Evolutionary conservation across 1,284 basidiomycete species (phyloP).

Genomic region (Xerocomus nothofagi): DNA sequence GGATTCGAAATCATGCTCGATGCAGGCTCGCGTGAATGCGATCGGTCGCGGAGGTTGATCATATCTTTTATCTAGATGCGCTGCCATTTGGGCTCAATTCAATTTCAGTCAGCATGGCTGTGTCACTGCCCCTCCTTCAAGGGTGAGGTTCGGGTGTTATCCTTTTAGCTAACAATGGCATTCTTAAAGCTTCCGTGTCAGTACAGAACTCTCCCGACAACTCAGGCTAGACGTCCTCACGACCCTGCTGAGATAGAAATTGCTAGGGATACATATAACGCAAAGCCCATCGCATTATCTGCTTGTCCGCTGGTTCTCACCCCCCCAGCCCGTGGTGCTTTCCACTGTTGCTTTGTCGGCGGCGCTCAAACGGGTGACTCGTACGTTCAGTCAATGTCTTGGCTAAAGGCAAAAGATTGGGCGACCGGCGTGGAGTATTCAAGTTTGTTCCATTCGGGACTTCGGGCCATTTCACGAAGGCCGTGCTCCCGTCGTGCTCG

Average conservation of each 20-base stretch:
- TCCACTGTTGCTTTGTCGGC: neutral
- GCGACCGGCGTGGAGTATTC: constrained; percentile 32
- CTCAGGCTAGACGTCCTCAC: constrained; percentile 9
- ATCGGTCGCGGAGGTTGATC: constrained; percentile 2
- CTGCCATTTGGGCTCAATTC: neutral
- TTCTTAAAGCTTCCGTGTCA: constrained; percentile 12
- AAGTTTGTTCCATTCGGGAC: constrained; percentile 30
- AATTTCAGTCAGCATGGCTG: constrained; percentile 3
- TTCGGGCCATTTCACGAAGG: constrained; percentile 27
- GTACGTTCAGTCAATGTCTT: constrained; percentile 25
- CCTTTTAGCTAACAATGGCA: constrained; percentile 10
- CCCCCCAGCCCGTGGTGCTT: neutral
- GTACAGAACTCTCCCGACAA: neutral
- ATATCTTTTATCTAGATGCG: constrained; percentile 11
- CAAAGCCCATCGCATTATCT: neutral
- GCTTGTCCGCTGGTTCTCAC: constrained; percentile 1
- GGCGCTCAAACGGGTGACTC: neutral
- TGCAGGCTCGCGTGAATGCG: neutral
- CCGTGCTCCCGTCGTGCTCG: constrained; percentile 8
- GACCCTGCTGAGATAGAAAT: constrained; percentile 19
- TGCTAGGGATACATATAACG: constrained; percentile 27
- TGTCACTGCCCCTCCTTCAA: constrained; percentile 12
- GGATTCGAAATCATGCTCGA: constrained; percentile 5
- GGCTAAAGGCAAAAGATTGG: constrained; percentile 34
- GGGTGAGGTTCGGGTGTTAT: constrained; percentile 4